A percentile compares a stretch with the other conserved stretches of the same genome.
Evolutionary conservation across 164 flowering plant genomes (phyloP).

Genomic region (Liquidambar formosana): DNA sequence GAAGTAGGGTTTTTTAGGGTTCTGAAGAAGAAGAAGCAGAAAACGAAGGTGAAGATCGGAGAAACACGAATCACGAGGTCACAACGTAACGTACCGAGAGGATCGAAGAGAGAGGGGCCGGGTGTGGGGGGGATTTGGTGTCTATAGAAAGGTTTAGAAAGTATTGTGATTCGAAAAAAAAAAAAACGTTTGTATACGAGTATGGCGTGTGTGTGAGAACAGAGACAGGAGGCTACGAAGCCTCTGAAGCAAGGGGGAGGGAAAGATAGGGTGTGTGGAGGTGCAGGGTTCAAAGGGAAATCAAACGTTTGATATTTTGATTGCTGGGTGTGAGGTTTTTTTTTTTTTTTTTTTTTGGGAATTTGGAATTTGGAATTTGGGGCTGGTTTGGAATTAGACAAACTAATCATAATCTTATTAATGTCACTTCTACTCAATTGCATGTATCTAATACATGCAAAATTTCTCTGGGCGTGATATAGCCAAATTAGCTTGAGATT

Average conservation of each 20-base stretch:
- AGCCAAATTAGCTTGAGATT: no score
- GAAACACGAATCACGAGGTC: not conserved
- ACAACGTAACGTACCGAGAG: not conserved
- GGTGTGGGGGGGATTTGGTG: no score
- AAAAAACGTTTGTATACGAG: not conserved
- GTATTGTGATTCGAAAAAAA: not conserved
- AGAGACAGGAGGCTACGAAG: not conserved
- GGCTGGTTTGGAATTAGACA: no score
- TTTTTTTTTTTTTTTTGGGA: no score
- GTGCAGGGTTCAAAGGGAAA: no score
- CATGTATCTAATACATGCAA: no score
- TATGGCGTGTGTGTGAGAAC: not conserved
- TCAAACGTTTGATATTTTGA: no score
- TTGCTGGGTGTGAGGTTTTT: no score
- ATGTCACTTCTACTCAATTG: no score
- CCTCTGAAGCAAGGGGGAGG: not conserved
- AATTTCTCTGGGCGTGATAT: no score
- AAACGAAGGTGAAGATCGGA: not conserved
- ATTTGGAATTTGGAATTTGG: no score
- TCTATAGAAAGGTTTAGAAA: not conserved
- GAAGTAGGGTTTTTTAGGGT: not conserved
- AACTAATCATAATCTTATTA: no score
- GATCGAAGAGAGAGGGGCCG: not conserved
- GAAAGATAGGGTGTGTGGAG: not conserved
- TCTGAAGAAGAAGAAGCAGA: not conserved